Conservation (phyloP, 495 filamentous ascomycete species). For the Penicillium subrubescens region DNA sequence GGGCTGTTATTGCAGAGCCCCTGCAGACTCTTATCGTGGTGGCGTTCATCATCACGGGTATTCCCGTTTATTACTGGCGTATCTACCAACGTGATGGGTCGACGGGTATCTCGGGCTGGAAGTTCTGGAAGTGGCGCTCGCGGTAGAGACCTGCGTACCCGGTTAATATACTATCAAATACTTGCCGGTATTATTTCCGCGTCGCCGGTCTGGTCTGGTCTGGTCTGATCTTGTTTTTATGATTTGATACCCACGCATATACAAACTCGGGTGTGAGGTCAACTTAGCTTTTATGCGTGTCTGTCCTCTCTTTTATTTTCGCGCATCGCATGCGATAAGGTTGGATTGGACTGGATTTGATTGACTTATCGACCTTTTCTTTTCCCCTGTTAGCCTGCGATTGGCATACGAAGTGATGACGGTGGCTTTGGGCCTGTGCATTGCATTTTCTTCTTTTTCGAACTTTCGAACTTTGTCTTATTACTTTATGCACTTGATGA, state of each 20-base stretch:
- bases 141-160: not conserved
- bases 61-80: conserved; percentile 88
- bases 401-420: conserved; percentile 29
- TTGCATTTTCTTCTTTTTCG: conserved; percentile 11
- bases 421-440: conserved; percentile 19
- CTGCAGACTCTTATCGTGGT: conserved; percentile 84
- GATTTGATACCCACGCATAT: conserved; percentile 4
- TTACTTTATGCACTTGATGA: conserved; percentile 8
- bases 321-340: not conserved
- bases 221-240: not conserved
- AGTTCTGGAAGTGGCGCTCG: conserved; percentile 57
- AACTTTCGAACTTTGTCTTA: conserved; percentile 13
- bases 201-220: not conserved
- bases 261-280: not conserved
- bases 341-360: not conserved
- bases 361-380: too few relatives aligned
- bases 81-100: conserved; percentile 59
- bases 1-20: conserved; percentile 88
- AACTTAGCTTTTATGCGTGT: not conserved
- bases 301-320: not conserved
- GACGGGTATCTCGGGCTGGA: conserved; percentile 56
- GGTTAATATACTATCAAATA: not conserved
- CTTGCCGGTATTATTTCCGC: not conserved
- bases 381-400: not conserved
- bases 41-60: conserved; percentile 76